Conservation (phyloP, 2,329 filamentous ascomycete genomes). For the Colletotrichum salicis region DNA sequence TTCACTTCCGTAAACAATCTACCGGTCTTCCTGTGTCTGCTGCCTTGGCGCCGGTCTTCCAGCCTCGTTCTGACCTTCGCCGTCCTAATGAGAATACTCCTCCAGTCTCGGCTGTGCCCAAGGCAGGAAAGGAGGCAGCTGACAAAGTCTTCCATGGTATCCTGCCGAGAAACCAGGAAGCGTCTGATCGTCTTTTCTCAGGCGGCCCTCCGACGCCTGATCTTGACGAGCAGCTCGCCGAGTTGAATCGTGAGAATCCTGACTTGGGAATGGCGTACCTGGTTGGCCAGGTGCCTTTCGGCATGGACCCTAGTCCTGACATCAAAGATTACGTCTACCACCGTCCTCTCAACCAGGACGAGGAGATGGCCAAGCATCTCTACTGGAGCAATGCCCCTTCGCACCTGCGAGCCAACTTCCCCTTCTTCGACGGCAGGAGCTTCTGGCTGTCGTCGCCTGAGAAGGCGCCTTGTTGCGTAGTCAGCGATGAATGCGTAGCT, state of each 20-base stretch:
- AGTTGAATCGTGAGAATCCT: conserved; percentile 30
- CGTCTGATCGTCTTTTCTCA: conserved; percentile 10
- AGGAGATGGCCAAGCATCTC: conserved; percentile 66
- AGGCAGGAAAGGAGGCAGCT: background rate
- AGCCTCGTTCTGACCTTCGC: conserved; percentile 47
- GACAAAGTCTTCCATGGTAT: conserved; percentile 11
- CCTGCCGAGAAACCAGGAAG: conserved; percentile 20
- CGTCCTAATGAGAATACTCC: conserved; percentile 37
- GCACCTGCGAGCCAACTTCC: conserved; percentile 62
- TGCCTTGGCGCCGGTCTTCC: conserved; percentile 61
- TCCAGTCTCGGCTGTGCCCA: conserved; percentile 40
- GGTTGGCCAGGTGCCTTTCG: conserved; percentile 61
- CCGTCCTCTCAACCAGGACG: conserved; percentile 67
- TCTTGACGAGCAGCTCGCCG: conserved; percentile 22
- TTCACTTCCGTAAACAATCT: conserved; percentile 42
- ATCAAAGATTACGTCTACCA: conserved; percentile 64
- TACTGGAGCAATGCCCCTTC: conserved; percentile 69
- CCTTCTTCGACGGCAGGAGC: conserved; percentile 73
- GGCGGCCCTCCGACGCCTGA: conserved; percentile 33
- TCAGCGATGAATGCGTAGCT: conserved; percentile 6
- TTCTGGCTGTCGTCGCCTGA: conserved; percentile 69
- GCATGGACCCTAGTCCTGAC: conserved; percentile 52
- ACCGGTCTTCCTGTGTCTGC: conserved; percentile 55
- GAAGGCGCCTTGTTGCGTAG: conserved; percentile 45
- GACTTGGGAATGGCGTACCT: conserved; percentile 60